A percentile compares a stretch with the other conserved stretches of the same genome.
phyloP scores from a whole-genome alignment of 345 rosid genomes.

The Hibiscus mutabilis region DNA sequence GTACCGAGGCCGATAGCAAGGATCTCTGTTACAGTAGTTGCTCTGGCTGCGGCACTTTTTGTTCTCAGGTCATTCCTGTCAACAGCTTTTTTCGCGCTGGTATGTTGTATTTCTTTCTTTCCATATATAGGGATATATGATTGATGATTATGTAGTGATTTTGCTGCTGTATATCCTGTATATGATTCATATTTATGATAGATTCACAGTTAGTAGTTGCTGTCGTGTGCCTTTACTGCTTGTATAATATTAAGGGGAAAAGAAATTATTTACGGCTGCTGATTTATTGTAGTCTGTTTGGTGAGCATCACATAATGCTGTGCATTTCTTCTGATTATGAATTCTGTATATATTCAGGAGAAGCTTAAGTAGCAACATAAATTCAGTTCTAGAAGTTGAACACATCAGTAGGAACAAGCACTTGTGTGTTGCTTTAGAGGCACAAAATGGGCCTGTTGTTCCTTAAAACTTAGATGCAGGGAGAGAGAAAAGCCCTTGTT shows the following conservation, averaged over 20 bases:
- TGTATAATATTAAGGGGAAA: too few relatives aligned
- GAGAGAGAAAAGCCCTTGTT: neutral
- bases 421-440: neutral
- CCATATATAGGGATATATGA: neutral
- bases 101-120: conserved; percentile 23
- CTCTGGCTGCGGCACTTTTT: conserved; percentile 42
- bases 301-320: neutral
- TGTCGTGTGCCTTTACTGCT: too few relatives aligned
- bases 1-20: conserved; percentile 64
- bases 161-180: neutral
- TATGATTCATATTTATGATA: neutral
- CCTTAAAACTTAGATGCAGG: neutral
- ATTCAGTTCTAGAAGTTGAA: neutral
- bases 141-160: conserved; percentile 1
- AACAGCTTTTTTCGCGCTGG: conserved; percentile 80
- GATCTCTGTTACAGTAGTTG: conserved; percentile 43
- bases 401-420: neutral
- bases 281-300: neutral
- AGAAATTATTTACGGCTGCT: neutral
- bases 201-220: too few relatives aligned
- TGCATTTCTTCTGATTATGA: neutral
- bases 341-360: neutral
- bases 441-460: neutral
- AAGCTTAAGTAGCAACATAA: neutral
- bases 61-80: conserved; percentile 59